phyloP scores from a whole-genome alignment of 371 early-diverging fungal genomes.

The Chytridium lagenaria region DNA sequence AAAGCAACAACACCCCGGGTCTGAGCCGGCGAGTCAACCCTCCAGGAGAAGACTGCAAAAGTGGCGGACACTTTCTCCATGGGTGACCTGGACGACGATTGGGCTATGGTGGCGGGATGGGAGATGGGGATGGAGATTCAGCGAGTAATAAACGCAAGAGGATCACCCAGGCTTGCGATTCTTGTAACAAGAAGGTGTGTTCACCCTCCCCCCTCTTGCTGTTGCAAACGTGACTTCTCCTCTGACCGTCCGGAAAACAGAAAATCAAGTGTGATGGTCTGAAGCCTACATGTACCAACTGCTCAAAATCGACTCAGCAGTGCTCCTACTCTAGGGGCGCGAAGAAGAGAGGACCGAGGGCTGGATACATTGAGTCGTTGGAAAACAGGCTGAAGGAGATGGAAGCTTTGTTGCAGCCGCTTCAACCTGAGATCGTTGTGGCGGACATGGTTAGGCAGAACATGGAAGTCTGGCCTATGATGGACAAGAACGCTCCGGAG shows the following conservation, averaged over 20 bases:
- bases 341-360: conserved; percentile 58
- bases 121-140: background rate
- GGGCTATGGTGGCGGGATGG: background rate
- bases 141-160: conserved; percentile 64
- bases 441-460: conserved; percentile 12
- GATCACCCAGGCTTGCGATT: conserved; percentile 81
- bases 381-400: conserved; percentile 48
- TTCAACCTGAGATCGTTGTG: conserved; percentile 7
- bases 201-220: too few relatives aligned
- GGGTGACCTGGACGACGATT: background rate
- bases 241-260: conserved; percentile 10
- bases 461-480: conserved; percentile 19
- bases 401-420: conserved; percentile 42
- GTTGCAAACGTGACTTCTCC: conserved; percentile 3
- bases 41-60: too few relatives aligned
- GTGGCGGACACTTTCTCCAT: background rate
- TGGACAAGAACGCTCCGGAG: conserved; percentile 20
- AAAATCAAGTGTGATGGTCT: conserved; percentile 82
- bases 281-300: conserved; percentile 82
- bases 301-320: conserved; percentile 63
- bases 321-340: conserved; percentile 80
- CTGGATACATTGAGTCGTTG: conserved; percentile 49
- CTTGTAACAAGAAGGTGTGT: conserved; percentile 78
- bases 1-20: too few relatives aligned
- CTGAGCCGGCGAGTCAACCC: too few relatives aligned